Conservation (phyloP, 2,329 filamentous ascomycete species). For the Lasiodiplodia citricola region DNA sequence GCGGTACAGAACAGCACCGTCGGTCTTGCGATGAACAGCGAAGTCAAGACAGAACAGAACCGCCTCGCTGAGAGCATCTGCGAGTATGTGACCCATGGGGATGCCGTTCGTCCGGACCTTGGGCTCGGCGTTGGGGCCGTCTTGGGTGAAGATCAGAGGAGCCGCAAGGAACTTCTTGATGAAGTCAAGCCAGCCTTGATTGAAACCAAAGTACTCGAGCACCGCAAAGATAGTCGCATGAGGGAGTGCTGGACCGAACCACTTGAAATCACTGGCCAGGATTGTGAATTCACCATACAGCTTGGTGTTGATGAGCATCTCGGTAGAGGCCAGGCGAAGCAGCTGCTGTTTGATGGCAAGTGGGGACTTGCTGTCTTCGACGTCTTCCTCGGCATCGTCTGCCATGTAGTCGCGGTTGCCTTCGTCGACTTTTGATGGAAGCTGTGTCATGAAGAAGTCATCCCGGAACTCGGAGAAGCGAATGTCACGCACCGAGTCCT, state of each 20-base stretch:
- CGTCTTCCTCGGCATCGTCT: slow-evolving; percentile 38
- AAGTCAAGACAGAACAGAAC: slow-evolving; percentile 70
- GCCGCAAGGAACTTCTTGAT: slow-evolving; percentile 54
- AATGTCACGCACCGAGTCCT: slow-evolving; percentile 31
- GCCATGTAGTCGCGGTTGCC: slow-evolving; percentile 44
- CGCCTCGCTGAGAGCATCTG: slow-evolving; percentile 64
- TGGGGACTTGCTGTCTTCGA: slow-evolving; percentile 44
- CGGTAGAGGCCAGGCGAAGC: slow-evolving; percentile 62
- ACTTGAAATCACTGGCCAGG: slow-evolving; percentile 61
- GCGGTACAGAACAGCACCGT: slow-evolving; percentile 63
- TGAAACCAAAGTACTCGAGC: slow-evolving; percentile 36
- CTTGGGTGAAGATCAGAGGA: slow-evolving; percentile 63
- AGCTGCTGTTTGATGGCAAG: slow-evolving; percentile 61
- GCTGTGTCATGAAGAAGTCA: slow-evolving; percentile 62
- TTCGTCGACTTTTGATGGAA: slow-evolving; percentile 51
- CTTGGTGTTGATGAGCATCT: slow-evolving; percentile 58
- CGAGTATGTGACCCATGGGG: slow-evolving; percentile 65
- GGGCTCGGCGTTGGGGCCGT: slow-evolving; percentile 52
- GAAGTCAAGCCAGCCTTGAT: slow-evolving; percentile 35
- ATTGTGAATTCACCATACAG: slow-evolving; percentile 58
- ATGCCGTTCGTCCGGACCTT: slow-evolving; percentile 61
- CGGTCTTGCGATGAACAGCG: slow-evolving; percentile 63
- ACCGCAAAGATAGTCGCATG: slow-evolving; percentile 38
- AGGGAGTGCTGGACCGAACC: slow-evolving; percentile 37
- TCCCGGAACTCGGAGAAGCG: slow-evolving; percentile 47